Evolutionary conservation across 2,329 filamentous ascomycete species (phyloP).

Genomic region (Arthrobotrys iridis): DNA sequence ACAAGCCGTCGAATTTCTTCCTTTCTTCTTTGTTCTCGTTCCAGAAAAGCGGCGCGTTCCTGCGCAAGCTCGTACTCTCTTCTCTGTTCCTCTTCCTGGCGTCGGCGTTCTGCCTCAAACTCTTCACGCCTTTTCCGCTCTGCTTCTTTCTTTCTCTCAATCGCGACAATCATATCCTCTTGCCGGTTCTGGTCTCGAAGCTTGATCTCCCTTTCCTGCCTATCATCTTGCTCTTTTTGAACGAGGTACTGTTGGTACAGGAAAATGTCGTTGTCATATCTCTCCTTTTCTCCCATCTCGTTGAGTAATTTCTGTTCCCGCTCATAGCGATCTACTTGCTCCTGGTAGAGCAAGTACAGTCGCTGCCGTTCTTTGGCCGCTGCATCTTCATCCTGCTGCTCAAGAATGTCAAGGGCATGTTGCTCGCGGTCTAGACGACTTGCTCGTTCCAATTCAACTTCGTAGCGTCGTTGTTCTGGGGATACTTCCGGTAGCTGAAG

Average conservation of each 20-base stretch:
- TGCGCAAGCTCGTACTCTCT: slow-evolving; percentile 49
- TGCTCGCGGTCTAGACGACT: slow-evolving; percentile 36
- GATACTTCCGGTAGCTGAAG: slow-evolving; percentile 7
- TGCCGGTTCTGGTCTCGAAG: slow-evolving; percentile 40
- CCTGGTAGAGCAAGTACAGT: slow-evolving; percentile 41
- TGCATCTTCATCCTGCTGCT: slow-evolving; percentile 38
- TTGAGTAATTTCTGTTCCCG: slow-evolving; percentile 25
- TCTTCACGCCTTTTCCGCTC: slow-evolving; percentile 34
- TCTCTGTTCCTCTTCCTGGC: slow-evolving; percentile 39
- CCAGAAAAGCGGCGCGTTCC: slow-evolving; percentile 44
- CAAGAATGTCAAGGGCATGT: slow-evolving; percentile 31
- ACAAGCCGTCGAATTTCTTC: slow-evolving; percentile 48
- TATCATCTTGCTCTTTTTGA: slow-evolving; percentile 46
- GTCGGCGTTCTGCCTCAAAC: slow-evolving; percentile 37
- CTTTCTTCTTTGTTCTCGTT: slow-evolving; percentile 38
- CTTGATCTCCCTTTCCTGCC: slow-evolving; percentile 26
- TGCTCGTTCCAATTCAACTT: slow-evolving; percentile 45
- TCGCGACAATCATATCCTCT: slow-evolving; percentile 45
- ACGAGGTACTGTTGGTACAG: slow-evolving; percentile 49
- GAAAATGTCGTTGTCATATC: slow-evolving; percentile 29
- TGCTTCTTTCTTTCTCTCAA: slow-evolving; percentile 49
- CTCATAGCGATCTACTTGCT: slow-evolving; percentile 48
- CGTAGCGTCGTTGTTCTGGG: slow-evolving; percentile 36
- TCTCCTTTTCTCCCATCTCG: slow-evolving; percentile 37
- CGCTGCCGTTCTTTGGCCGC: slow-evolving; percentile 37